These are phyloP conservation scores for Mortierella sp. DNA, from an alignment of 371 early-diverging fungal species.

Conservation along the genomic window DNA sequence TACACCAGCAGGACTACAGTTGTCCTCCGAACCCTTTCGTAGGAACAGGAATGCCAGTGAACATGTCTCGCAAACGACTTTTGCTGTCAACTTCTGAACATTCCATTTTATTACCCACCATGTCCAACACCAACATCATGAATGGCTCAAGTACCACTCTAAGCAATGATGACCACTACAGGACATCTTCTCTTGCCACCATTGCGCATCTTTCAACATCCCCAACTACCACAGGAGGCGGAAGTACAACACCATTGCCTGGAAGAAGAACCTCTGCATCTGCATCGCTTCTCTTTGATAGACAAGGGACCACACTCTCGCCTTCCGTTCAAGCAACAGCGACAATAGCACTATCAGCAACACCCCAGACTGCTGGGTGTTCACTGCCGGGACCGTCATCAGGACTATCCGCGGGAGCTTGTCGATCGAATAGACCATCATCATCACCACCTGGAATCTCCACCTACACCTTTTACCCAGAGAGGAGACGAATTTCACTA, in stretches of 20 bases:
- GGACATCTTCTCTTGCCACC: too few species aligned
- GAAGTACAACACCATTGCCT: too few species aligned
- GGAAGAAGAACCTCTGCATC: too few species aligned
- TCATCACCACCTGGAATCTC: too few species aligned
- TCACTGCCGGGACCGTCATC: background rate
- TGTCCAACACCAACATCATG: background rate
- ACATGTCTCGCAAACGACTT: conserved; percentile 13
- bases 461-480: too few species aligned
- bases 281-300: too few species aligned
- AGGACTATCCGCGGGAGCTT: background rate
- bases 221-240: too few species aligned
- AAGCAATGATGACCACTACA: too few species aligned
- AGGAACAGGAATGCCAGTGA: conserved; percentile 4
- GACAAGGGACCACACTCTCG: background rate
- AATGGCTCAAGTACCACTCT: background rate
- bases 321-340: background rate
- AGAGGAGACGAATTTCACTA: too few species aligned
- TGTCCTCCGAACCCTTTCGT: background rate
- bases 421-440: conserved; percentile 2
- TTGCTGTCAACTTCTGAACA: too few species aligned
- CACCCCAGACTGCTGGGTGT: too few species aligned
- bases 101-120: background rate
- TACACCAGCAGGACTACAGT: background rate
- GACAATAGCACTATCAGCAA: background rate
- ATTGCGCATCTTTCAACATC: too few species aligned